Conservation (phyloP, 2,329 filamentous ascomycete genomes). For the Hortaea sp. region DNA sequence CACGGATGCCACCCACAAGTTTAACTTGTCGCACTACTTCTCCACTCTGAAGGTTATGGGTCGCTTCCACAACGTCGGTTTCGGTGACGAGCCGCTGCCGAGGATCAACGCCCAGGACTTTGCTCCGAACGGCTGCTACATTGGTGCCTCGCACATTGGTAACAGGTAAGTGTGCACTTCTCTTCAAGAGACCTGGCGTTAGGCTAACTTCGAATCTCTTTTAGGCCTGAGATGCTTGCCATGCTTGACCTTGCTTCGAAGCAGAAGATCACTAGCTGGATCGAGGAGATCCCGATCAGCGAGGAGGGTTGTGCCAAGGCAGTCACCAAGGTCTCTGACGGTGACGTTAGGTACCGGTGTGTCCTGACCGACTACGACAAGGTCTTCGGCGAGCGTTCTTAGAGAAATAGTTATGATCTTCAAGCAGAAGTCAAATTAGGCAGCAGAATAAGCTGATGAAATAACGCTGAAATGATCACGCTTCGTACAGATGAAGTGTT, state of each 20-base stretch:
- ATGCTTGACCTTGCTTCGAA: slow-evolving; percentile 42
- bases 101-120: slow-evolving; percentile 59
- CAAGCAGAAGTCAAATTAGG: background rate
- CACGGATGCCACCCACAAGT: slow-evolving; percentile 51
- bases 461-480: no score
- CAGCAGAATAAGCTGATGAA: no score
- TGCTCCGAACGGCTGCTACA: slow-evolving; percentile 56
- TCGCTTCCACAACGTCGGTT: slow-evolving; percentile 67
- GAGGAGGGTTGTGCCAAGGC: slow-evolving; percentile 60
- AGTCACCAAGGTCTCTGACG: slow-evolving; percentile 54
- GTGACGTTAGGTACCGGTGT: slow-evolving; percentile 59
- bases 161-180: slow-evolving; percentile 18
- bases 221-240: slow-evolving; percentile 35
- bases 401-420: slow-evolving; percentile 2
- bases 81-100: slow-evolving; percentile 67
- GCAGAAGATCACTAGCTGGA: slow-evolving; percentile 44
- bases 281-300: slow-evolving; percentile 61
- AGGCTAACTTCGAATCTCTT: background rate
- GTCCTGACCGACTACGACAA: slow-evolving; percentile 60
- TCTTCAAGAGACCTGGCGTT: background rate
- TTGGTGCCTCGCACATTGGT: slow-evolving; percentile 42
- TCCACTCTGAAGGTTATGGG: slow-evolving; percentile 72
- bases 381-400: slow-evolving; percentile 47
- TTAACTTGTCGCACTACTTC: slow-evolving; percentile 50
- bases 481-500: no score